phyloP scores from a whole-genome alignment of 2,329 filamentous ascomycete genomes.

The Penicillium nordicum region DNA sequence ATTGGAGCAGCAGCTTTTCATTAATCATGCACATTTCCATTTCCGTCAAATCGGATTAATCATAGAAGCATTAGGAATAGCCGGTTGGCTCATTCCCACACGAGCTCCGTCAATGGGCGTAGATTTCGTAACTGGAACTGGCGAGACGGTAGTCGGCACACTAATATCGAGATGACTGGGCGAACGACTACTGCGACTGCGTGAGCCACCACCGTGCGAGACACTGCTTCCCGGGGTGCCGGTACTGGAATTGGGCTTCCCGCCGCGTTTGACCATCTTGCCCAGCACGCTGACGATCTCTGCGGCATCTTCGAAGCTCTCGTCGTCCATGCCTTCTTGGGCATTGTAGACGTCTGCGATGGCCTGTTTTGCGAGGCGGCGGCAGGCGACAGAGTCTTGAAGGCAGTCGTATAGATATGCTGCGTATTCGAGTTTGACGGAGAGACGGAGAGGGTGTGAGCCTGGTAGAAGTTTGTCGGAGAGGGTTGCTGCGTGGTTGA shows the following conservation, averaged over 20 bases:
- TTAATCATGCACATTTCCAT: constrained; percentile 9
- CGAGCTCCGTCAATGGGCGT: constrained; percentile 5
- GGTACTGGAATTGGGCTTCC: constrained; percentile 36
- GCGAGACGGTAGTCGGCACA: constrained; percentile 21
- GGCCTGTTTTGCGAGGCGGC: constrained; percentile 73
- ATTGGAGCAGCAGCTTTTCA: not conserved
- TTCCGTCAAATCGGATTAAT: constrained; percentile 34
- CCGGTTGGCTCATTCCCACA: constrained; percentile 13
- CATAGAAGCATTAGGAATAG: constrained; percentile 32
- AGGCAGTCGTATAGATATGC: constrained; percentile 93
- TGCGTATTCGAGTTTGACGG: constrained; percentile 85
- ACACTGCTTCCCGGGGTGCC: constrained; percentile 25
- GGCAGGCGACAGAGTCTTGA: constrained; percentile 73
- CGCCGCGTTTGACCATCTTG: constrained; percentile 79
- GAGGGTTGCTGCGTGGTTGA: constrained; percentile 70
- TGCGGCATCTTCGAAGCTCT: constrained; percentile 89
- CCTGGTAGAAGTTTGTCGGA: constrained; percentile 76
- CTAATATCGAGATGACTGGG: constrained; percentile 21
- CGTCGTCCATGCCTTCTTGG: constrained; percentile 88
- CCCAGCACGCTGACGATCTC: constrained; percentile 82
- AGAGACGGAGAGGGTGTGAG: constrained; percentile 83
- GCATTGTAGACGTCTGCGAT: constrained; percentile 90
- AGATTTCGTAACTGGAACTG: constrained; percentile 18
- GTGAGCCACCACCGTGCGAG: constrained; percentile 28
- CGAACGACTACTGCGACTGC: constrained; percentile 32